phyloP scores from a whole-genome alignment of 208 protist species.

The Tritrichomonas foetus region DNA sequence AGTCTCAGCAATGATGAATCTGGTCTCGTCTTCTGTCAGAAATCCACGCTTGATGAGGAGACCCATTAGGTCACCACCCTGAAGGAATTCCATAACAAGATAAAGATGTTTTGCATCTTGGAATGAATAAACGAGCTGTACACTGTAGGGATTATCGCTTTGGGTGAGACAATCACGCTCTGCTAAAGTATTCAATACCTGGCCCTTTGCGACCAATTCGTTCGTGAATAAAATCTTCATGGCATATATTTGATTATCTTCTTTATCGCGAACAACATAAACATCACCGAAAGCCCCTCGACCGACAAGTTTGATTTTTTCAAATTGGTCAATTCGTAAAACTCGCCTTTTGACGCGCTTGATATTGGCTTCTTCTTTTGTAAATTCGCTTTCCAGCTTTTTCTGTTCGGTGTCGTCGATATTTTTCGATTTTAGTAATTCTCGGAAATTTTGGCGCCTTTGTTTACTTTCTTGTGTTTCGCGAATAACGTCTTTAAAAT shows the following conservation, averaged over 20 bases:
- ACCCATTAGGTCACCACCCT: slow-evolving; percentile 67
- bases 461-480: not conserved
- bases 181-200: slow-evolving; percentile 52
- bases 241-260: slow-evolving; percentile 14
- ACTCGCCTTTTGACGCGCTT: not conserved
- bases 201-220: not conserved
- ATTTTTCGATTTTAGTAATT: not conserved
- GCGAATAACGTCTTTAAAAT: not conserved
- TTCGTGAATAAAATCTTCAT: slow-evolving; percentile 18
- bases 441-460: not conserved
- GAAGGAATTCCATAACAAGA: slow-evolving; percentile 69
- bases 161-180: slow-evolving; percentile 58
- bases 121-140: slow-evolving; percentile 64
- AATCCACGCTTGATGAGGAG: slow-evolving; percentile 63
- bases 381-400: not conserved
- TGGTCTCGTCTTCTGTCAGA: slow-evolving; percentile 58
- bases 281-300: slow-evolving; percentile 17
- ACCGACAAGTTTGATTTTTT: slow-evolving; percentile 40
- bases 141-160: slow-evolving; percentile 56
- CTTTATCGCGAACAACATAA: slow-evolving; percentile 24
- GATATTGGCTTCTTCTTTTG: not conserved
- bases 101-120: slow-evolving; percentile 65
- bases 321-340: not conserved
- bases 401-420: not conserved
- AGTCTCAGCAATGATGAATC: slow-evolving; percentile 67